Percentiles rank a stretch among this genome's conserved stretches.
These are phyloP conservation scores for Trematosphaeria pertusa DNA, from an alignment of 2,329 filamentous ascomycete genomes.

Conservation along the genomic window DNA sequence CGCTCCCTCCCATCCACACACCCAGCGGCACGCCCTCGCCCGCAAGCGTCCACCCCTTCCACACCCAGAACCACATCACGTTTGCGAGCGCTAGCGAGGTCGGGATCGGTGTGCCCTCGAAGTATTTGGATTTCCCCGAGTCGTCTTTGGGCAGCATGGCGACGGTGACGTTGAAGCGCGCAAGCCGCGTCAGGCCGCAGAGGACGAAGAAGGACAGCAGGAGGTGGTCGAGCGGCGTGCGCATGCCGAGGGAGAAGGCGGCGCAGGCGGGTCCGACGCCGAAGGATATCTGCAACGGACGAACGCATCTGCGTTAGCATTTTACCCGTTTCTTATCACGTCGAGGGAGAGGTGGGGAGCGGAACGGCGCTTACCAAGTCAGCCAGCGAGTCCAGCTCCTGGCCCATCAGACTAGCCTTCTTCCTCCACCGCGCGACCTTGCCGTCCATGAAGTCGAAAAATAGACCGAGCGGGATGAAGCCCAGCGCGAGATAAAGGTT, in stretches of 20 bases:
- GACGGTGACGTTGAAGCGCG: constrained; percentile 97
- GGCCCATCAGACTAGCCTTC: constrained; percentile 97
- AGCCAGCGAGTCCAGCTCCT: constrained; percentile 94
- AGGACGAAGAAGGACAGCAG: constrained; percentile 89
- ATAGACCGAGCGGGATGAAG: constrained; percentile 84
- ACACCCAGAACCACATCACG: constrained; percentile 90
- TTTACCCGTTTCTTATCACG: not conserved
- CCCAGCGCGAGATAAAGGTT: constrained; percentile 83
- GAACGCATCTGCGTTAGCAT: not conserved
- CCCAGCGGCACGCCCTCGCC: constrained; percentile 82
- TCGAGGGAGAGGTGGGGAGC: constrained; percentile 9
- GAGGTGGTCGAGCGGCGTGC: constrained; percentile 82
- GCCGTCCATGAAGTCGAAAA: constrained; percentile 98
- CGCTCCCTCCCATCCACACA: constrained; percentile 68
- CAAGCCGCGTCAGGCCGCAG: constrained; percentile 89
- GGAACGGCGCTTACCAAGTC: constrained; percentile 92
- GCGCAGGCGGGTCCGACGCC: constrained; percentile 87
- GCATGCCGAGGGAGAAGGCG: constrained; percentile 88
- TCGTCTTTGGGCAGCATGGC: constrained; percentile 88
- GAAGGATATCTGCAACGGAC: constrained; percentile 80
- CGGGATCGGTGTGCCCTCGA: constrained; percentile 96
- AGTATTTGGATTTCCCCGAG: constrained; percentile 90
- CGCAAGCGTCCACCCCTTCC: constrained; percentile 78
- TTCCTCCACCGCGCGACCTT: constrained; percentile 95
- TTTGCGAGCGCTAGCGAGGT: constrained; percentile 82